phyloP scores from a whole-genome alignment of 495 filamentous ascomycete species.

The Thermothielavioides terrestris region DNA sequence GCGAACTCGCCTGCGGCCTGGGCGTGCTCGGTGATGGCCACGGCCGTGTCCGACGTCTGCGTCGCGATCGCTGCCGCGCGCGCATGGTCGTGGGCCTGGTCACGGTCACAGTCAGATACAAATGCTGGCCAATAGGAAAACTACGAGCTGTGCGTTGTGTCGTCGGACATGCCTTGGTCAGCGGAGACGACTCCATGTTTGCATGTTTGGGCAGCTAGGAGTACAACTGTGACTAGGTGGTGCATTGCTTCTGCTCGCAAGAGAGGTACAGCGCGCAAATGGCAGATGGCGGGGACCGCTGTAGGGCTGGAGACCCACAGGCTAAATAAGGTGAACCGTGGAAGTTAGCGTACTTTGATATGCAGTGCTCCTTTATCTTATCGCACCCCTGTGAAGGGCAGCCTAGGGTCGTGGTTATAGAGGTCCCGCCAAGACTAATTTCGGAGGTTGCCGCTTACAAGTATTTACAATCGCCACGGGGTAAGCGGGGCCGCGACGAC shows the following conservation, averaged over 20 bases:
- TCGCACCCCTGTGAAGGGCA: background rate
- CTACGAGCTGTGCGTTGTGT: slow-evolving; percentile 7
- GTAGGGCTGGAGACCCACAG: slow-evolving; percentile 1
- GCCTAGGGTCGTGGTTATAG: too few relatives aligned
- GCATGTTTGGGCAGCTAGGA: background rate
- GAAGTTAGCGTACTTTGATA: too few relatives aligned
- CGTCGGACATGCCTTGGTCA: slow-evolving; percentile 37
- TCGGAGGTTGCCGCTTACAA: too few relatives aligned
- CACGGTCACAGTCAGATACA: background rate
- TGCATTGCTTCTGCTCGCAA: too few relatives aligned
- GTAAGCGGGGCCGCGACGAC: too few relatives aligned
- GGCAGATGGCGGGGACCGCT: background rate
- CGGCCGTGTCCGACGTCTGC: slow-evolving; percentile 63
- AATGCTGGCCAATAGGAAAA: too few relatives aligned
- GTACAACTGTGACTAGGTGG: background rate
- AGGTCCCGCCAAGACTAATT: too few relatives aligned
- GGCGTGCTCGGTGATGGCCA: slow-evolving; percentile 79
- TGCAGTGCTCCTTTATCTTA: background rate
- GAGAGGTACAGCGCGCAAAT: too few relatives aligned
- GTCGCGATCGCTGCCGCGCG: slow-evolving; percentile 67
- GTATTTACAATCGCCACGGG: too few relatives aligned
- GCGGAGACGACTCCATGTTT: slow-evolving; percentile 38
- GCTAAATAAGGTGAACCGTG: too few relatives aligned
- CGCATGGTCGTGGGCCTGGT: slow-evolving; percentile 81
- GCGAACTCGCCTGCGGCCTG: slow-evolving; percentile 85